Evolutionary conservation across 768 basidiomycete genomes (phyloP), one percentile per base, ranked within the genome.

Genomic region (Antrodiella citrinella): DNA sequence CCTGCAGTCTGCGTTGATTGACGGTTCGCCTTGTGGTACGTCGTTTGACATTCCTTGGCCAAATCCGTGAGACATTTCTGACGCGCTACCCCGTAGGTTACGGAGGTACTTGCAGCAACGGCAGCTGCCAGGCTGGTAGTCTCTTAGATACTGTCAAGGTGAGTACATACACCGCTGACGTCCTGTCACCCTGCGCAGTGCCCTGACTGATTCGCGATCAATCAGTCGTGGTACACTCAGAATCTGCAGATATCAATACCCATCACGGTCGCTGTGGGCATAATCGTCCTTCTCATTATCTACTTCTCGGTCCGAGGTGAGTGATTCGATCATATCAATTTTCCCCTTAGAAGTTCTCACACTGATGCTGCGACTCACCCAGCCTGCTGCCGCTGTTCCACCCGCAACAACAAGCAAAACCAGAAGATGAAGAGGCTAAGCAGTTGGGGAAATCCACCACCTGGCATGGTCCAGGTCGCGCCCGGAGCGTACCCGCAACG

Each of bases 1-100:
- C 38, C 69, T 93, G 44, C 81, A 84, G 49, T 77, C 86, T 3
- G 64, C 77, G 41, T 78, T 92, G 45, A 71, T 88, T 48, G 85
- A 91, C 62, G 91, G 91, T 20, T 89, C 86, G 24, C 81, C 87
- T 12, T 94, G 91, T 65, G 89, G 89, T 81, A 59, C 51, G 78
- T 71, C 45, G 15, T 35, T n/a, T n/a, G n/a, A n/a, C n/a, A n/a
- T 46, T 50, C 40, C 13, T 50, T 21, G 39, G 47, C 49, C n/a
- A 44, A 41, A 47, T 48, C 21, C 48, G 40, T 54, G 41, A 35
- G 30, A 35, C 30, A 35, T 35, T 35, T 15, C 15, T 15, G 15
- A 57, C 53, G 35, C 48, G 18, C 45, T n/a, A 43, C 43, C n/a
- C n/a, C 23, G 30, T 49, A 84, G 82, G 85, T 4, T 86, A 78